Conservation (phyloP, 2,329 filamentous ascomycete species). For the Colletotrichum tamarilloi region DNA sequence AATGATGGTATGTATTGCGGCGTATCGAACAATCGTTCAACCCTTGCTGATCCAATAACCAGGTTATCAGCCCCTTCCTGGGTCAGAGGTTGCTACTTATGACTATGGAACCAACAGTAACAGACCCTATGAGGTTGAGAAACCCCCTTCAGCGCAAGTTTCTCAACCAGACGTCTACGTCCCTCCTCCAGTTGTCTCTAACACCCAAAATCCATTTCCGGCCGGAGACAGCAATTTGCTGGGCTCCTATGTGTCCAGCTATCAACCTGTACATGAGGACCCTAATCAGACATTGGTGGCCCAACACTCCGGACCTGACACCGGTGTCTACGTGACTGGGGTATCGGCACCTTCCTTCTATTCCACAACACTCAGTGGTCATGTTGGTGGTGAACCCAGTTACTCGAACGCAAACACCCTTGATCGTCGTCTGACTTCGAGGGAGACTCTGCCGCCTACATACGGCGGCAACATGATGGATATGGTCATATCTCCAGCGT, state of each 20-base stretch:
- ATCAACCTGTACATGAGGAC: slow-evolving; percentile 50
- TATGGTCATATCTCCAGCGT: slow-evolving; percentile 7
- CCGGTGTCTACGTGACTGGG: slow-evolving; percentile 52
- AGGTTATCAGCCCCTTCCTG: slow-evolving; percentile 50
- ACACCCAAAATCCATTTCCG: slow-evolving; percentile 42
- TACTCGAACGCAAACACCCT: not conserved
- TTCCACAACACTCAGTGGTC: slow-evolving; percentile 20
- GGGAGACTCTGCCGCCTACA: slow-evolving; percentile 10
- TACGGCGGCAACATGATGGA: slow-evolving; percentile 18
- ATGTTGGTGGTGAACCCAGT: not conserved
- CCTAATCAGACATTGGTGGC: slow-evolving; percentile 34
- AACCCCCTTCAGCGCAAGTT: slow-evolving; percentile 37
- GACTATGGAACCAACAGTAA: slow-evolving; percentile 44
- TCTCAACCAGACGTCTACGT: slow-evolving; percentile 29
- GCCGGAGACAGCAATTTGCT: slow-evolving; percentile 43
- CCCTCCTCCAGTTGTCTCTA: slow-evolving; percentile 42
- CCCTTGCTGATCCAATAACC: not conserved
- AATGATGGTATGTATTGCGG: slow-evolving; percentile 45
- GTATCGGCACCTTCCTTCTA: slow-evolving; percentile 41
- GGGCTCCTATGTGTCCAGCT: slow-evolving; percentile 46
- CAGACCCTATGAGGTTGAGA: slow-evolving; percentile 46
- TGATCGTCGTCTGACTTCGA: not conserved
- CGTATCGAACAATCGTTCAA: not conserved
- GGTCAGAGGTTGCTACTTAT: slow-evolving; percentile 35
- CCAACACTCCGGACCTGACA: slow-evolving; percentile 47